Percentiles rank a stretch among this genome's conserved stretches.
Conservation (phyloP, 768 basidiomycete genomes). For the Myochromella boudieri region DNA sequence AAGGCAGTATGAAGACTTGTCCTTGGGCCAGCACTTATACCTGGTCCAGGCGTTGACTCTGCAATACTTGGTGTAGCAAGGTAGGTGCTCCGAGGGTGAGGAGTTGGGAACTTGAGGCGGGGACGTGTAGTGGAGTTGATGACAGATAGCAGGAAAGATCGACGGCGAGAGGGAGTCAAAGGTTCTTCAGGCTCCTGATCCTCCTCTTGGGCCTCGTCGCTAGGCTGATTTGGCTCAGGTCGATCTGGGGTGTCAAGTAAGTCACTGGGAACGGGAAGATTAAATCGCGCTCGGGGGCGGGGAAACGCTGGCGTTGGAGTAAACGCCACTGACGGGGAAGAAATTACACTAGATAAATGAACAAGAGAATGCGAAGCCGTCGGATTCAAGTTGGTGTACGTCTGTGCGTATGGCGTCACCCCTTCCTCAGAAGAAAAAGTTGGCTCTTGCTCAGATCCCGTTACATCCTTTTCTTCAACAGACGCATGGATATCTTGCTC, state of each 20-base stretch:
- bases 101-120: conserved; percentile 62
- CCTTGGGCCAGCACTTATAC: conserved; percentile 28
- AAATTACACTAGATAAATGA: conserved; percentile 39
- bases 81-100: conserved; percentile 46
- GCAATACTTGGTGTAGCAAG: conserved; percentile 33
- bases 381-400: conserved; percentile 23
- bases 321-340: conserved; percentile 61
- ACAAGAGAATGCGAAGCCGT: conserved; percentile 27
- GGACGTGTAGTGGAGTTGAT: conserved; percentile 83
- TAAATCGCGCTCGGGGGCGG: conserved; percentile 62
- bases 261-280: conserved; percentile 44
- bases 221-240: conserved; percentile 16
- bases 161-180: conserved; percentile 72
- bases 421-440: conserved; percentile 75
- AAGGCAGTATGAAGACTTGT: conserved; percentile 50
- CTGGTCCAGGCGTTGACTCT: conserved; percentile 35
- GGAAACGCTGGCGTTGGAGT: conserved; percentile 73
- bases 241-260: conserved; percentile 37
- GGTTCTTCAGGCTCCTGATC: conserved; percentile 33
- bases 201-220: conserved; percentile 19
- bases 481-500: conserved; percentile 15
- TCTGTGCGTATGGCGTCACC: conserved; percentile 32
- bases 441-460: conserved; percentile 43
- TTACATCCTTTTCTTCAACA: conserved; percentile 15
- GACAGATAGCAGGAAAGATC: conserved; percentile 80